Evolutionary conservation across 2,329 filamentous ascomycete species (phyloP), one percentile per base, ranked within the genome.

Genomic region (Stagonosporopsis rhizophila): DNA sequence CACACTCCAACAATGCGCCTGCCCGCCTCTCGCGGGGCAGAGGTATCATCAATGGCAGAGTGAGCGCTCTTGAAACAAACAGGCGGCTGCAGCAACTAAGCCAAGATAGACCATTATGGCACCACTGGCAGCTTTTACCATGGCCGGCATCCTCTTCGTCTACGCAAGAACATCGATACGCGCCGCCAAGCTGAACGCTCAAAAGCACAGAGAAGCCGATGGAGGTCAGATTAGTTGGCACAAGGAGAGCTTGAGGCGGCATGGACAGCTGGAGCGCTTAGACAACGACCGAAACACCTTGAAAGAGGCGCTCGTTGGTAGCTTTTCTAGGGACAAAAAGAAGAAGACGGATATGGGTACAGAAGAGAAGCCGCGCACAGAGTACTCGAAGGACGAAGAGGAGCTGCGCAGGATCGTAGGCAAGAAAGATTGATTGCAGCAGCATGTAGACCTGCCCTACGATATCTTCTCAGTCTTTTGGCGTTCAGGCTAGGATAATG

Each of bases 91-190:
- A 20, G 19, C 12, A 37, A 39, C 42, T 56, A 15, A 56, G 7
- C 15, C 3, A 12, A 23, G 14, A 32, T 48, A 84, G 81, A 84
- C 81, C 4, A 66, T 86, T 34, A 81, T 84, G 56, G 85, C 84
- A 2, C 85, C 86, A 5, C 78, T 86, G n/a, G 85, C 84, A n/a
- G 85, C 85, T 23, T 79, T 86, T 60, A 83, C 82, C 14, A 87
- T 88, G 85, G 85, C 85, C 15, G 73, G 82, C 44, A 69, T 88
- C 20, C 80, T 87, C 28, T 85, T 84, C 72, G 75, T 82, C 30
- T 90, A 90, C 74, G 80, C 86, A 25, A 78, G 87, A 46, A 87
- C 83, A 8, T 87, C 84, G 22, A 90, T 90, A 59, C 80, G 82
- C 58, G 84, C 86, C 22, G 88, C 88, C 2, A 88, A 89, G 64